phyloP scores from a whole-genome alignment of 2,329 filamentous ascomycete genomes.

The Apiospora saccharicola region DNA sequence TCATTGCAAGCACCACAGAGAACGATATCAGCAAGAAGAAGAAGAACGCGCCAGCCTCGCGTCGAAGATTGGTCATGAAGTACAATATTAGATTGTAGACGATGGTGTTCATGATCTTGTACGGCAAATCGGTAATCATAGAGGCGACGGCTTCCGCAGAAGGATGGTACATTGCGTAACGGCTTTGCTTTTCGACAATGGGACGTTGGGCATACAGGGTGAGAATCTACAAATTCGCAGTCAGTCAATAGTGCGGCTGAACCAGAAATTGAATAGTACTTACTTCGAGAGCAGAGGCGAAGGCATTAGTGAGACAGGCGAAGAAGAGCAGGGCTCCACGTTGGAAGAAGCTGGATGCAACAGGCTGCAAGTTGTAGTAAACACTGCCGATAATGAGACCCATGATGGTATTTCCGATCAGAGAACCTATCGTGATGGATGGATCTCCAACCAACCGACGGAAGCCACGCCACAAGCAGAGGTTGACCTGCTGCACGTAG shows the following conservation, averaged over 20 bases:
- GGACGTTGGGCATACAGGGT: constrained; percentile 85
- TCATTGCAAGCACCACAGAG: constrained; percentile 76
- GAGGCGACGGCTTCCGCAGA: constrained; percentile 83
- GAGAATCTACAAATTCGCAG: constrained; percentile 62
- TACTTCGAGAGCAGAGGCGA: constrained; percentile 76
- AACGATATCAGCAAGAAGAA: constrained; percentile 81
- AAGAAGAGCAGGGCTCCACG: constrained; percentile 85
- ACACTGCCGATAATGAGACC: constrained; percentile 78
- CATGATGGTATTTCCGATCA: constrained; percentile 76
- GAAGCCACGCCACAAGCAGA: constrained; percentile 34
- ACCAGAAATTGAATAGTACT: constrained; percentile 29
- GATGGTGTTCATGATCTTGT: constrained; percentile 76
- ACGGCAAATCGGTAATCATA: constrained; percentile 84
- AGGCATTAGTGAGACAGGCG: constrained; percentile 83
- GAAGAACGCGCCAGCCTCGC: constrained; percentile 79
- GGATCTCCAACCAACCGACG: constrained; percentile 32
- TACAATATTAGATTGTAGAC: constrained; percentile 82
- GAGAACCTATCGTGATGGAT: constrained; percentile 51
- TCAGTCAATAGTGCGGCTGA: neutral
- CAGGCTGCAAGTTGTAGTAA: constrained; percentile 74
- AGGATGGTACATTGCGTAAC: constrained; percentile 88
- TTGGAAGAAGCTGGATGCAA: constrained; percentile 74
- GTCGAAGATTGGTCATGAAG: constrained; percentile 82
- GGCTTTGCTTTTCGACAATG: constrained; percentile 87
- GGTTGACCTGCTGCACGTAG: constrained; percentile 32